phyloP scores from a whole-genome alignment of 2,329 filamentous ascomycete species.

The Colletotrichum theobromicola region DNA sequence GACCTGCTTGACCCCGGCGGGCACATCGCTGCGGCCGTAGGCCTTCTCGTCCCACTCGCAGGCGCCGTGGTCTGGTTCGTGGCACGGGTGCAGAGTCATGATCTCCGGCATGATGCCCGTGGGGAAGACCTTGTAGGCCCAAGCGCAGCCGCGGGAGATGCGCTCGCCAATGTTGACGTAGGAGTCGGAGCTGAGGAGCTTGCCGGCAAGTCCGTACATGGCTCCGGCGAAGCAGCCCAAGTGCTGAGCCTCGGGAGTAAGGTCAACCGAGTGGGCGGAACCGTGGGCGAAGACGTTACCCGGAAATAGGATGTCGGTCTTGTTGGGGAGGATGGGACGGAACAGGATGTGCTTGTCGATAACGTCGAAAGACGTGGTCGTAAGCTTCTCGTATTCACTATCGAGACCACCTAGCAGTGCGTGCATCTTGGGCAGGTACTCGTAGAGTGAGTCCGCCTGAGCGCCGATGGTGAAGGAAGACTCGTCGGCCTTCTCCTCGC shows the following conservation, averaged over 20 bases:
- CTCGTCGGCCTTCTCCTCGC: conserved; percentile 50
- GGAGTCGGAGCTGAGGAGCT: conserved; percentile 55
- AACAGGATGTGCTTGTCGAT: conserved; percentile 69
- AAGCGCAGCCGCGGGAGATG: conserved; percentile 58
- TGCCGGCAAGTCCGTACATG: conserved; percentile 67
- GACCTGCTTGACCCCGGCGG: conserved; percentile 63
- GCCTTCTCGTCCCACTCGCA: conserved; percentile 38
- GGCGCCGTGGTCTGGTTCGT: conserved; percentile 31
- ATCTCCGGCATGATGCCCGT: conserved; percentile 62
- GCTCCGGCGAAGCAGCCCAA: conserved; percentile 70
- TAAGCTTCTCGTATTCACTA: conserved; percentile 68
- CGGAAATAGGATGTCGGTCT: conserved; percentile 65
- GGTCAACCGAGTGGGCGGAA: conserved; percentile 29
- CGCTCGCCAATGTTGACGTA: conserved; percentile 52
- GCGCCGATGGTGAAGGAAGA: conserved; percentile 49
- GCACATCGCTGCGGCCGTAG: conserved; percentile 33
- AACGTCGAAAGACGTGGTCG: conserved; percentile 65
- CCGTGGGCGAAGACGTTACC: conserved; percentile 41
- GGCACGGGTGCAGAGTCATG: conserved; percentile 41
- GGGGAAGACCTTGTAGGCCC: conserved; percentile 56
- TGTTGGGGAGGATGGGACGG: conserved; percentile 67
- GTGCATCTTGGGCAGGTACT: conserved; percentile 66
- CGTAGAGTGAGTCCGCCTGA: conserved; percentile 57
- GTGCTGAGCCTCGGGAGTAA: conserved; percentile 54
- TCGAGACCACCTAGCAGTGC: conserved; percentile 69